Conservation (phyloP, 345 rosid species). For the Bretschneidera sinensis region DNA sequence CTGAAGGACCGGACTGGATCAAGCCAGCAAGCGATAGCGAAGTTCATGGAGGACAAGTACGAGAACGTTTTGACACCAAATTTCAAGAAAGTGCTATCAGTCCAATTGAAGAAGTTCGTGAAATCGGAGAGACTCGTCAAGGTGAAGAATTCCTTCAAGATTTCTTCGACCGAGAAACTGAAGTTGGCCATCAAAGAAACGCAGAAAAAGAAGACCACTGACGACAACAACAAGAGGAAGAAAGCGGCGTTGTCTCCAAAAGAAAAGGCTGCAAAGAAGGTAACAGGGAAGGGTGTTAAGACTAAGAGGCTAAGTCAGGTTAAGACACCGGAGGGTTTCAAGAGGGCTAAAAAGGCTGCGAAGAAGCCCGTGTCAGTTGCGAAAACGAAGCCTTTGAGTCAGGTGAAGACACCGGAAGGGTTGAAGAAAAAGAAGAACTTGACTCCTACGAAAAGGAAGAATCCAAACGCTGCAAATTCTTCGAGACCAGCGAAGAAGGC, state of each 20-base stretch:
- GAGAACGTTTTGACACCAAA: background rate
- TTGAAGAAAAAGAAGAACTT: constrained; percentile 7
- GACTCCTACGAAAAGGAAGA: constrained; percentile 1
- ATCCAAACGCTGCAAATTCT: background rate
- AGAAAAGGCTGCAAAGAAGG: constrained; percentile 13
- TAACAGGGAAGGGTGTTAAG: constrained; percentile 16
- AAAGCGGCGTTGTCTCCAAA: background rate
- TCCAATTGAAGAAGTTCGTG: background rate
- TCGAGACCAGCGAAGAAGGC: constrained; percentile 4
- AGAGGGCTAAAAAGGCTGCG: constrained; percentile 17
- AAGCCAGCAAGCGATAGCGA: constrained; percentile 29
- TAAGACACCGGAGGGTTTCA: constrained; percentile 32
- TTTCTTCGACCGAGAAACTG: constrained; percentile 21
- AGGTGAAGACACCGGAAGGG: constrained; percentile 29
- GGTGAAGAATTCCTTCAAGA: constrained; percentile 28
- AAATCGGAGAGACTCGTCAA: constrained; percentile 24
- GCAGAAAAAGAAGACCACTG: background rate
- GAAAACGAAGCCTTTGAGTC: constrained; percentile 24
- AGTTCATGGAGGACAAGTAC: constrained; percentile 24
- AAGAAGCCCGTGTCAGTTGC: background rate
- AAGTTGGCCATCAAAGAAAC: constrained; percentile 12
- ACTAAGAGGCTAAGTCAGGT: constrained; percentile 38
- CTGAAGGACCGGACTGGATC: constrained; percentile 29
- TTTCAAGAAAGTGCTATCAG: background rate
- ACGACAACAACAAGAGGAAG: background rate